These are phyloP conservation scores for Piloderma croceum DNA, from an alignment of 768 basidiomycete species.

Conservation along the genomic window DNA sequence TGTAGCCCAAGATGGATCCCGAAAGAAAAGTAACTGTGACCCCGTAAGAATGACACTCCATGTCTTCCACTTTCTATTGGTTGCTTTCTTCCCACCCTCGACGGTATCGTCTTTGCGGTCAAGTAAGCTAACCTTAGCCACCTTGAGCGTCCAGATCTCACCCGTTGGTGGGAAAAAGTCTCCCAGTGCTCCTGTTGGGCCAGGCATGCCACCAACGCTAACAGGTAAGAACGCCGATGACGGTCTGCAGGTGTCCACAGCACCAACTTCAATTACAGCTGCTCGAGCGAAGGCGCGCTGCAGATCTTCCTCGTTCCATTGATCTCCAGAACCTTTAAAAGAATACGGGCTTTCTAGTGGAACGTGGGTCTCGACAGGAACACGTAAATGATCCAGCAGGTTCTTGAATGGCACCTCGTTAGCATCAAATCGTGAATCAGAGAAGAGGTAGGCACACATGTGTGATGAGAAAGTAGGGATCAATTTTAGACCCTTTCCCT, in stretches of 20 bases:
- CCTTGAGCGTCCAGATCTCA: constrained; percentile 48
- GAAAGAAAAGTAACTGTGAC: constrained; percentile 88
- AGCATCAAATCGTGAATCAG: constrained; percentile 3
- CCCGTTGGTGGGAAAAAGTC: constrained; percentile 19
- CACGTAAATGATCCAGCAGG: constrained; percentile 61
- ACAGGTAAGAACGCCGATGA: constrained; percentile 37
- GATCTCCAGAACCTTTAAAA: constrained; percentile 58
- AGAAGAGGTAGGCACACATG: constrained; percentile 45
- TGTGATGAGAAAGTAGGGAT: constrained; percentile 88
- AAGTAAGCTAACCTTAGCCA: constrained; percentile 78
- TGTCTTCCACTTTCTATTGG: constrained; percentile 80
- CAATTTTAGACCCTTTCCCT: constrained; percentile 65
- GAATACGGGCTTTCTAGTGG: constrained; percentile 60
- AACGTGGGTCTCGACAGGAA: constrained; percentile 55
- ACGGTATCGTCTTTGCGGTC: constrained; percentile 74
- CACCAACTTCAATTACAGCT: constrained; percentile 48
- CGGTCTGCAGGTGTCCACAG: constrained; percentile 34
- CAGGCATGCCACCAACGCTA: constrained; percentile 31
- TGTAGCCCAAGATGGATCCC: constrained; percentile 56
- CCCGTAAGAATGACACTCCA: constrained; percentile 84
- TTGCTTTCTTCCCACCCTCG: constrained; percentile 71
- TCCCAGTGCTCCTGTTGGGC: constrained; percentile 22
- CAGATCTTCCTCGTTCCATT: constrained; percentile 64
- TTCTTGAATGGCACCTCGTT: constrained; percentile 41
- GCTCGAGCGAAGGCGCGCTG: constrained; percentile 61